Evolutionary conservation across 2,329 filamentous ascomycete species (phyloP), one percentile per base, ranked within the genome.

Genomic region (Myriosclerotinia curreyana): DNA sequence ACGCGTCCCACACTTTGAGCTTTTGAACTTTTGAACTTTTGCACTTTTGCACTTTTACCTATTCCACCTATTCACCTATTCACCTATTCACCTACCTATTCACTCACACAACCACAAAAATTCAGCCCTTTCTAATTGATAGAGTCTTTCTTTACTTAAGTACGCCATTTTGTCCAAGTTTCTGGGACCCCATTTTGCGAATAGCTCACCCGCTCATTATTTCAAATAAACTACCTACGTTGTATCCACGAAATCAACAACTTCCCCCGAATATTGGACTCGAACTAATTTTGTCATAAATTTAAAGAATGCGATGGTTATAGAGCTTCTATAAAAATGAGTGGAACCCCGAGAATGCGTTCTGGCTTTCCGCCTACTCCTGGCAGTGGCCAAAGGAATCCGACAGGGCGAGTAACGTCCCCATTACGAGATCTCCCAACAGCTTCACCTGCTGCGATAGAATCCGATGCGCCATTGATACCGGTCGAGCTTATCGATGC

Each of bases 361-460:
- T 92, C 90, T 82, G 89, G 89, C 74, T 95, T 88, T 75, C 91
- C 91, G 75, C 81, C 86, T 74, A 93, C 90, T 71, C 91, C 90
- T 73, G 82, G 81, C 71, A 80, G 79, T 70, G 73, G 76, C 68
- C 77, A 75, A 58, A 74, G 73, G 66, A 74, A 69, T 54, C 74
- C 70, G 20, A 69, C 72, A 55, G 66, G 67, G 59, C 69, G 64
- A 60, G 61, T 66, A 12, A 69, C 64, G 62, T 69, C 71, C 48
- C 64, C 70, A 36, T 66, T 76, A 7, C 71, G 73, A 49, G 67
- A 68, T 22, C 66, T 75, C 22, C 70, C 72, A 60, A 40, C 55
- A 14, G 61, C 53, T 14, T 36, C 70, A 31, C 59, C 69, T 42
- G 48, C 65, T 44, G 44, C 67, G 14, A 60, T 65, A 20, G 60